These are phyloP conservation scores for Geosiphon pyriformis DNA, from an alignment of 192 early-diverging fungal species.

Conservation along the genomic window DNA sequence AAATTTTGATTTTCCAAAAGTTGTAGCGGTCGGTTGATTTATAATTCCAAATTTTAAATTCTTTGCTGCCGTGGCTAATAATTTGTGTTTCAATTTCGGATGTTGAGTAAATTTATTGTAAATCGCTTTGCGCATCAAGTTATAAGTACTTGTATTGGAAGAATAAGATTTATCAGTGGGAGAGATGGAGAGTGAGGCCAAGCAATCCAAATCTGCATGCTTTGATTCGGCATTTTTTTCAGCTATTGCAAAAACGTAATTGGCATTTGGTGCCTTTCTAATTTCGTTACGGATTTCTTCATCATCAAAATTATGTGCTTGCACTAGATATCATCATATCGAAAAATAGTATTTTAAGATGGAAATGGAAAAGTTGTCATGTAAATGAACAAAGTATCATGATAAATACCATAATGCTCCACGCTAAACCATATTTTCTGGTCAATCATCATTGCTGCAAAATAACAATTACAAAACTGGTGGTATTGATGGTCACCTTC, in stretches of 20 bases:
- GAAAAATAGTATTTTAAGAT: not conserved
- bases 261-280: not conserved
- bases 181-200: not conserved
- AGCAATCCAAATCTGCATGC: not conserved
- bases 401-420: not conserved
- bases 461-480: not conserved
- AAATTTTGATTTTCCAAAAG: no score
- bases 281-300: not conserved
- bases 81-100: not conserved
- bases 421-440: not conserved
- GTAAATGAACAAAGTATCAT: no score
- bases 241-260: not conserved
- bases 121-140: not conserved
- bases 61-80: not conserved
- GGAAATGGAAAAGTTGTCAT: not conserved
- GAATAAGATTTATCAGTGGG: no score
- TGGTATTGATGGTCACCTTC: not conserved
- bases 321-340: not conserved
- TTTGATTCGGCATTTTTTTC: not conserved
- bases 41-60: not conserved
- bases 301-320: not conserved
- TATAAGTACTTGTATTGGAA: no score
- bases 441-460: not conserved
- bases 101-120: not conserved
- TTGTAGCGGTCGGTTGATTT: no score